Base-by-base conservation (phyloP, 2,329 filamentous ascomycete species). In the Leptographium wingfieldii region DNA sequence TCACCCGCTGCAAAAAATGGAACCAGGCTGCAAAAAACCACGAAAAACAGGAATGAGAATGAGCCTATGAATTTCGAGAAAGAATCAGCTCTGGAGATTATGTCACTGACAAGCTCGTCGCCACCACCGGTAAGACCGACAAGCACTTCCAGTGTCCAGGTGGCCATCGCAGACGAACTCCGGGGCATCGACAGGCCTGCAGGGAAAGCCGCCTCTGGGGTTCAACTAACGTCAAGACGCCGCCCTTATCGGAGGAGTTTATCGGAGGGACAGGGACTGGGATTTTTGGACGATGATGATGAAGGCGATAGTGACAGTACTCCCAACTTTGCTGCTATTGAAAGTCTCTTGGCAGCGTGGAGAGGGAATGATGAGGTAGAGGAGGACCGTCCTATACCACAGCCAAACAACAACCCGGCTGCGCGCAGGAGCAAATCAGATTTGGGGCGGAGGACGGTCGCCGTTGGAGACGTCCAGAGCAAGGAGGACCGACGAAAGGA, bases 401-500 rank as follows among this genome's bases (percentile, higher is more conserved):
- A 16, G 51, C 2, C 7, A 16, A 54, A 35, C 25, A 19, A 29
- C 51, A 54, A 29, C n/a, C 29, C 51, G 19, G 19, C 31, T 5
- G 31, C 10, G 27, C 51, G 31, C 5, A 19, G 35, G 35, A 14
- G 38, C 22, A 19, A 16, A 33, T 19, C 38, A 1, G 38, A n/a
- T 3, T 12, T 25, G 25, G 40, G 12, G 12, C 11, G 40, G 12
- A 55, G n/a, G 35, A 60, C 5, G 59, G 52, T 7, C 64, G 35
- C 33, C 63, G 51, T 62, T 16, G 62, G 64, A 7, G 62, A 54
- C 3, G 35, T 3, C 22, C 14, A 19, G 46, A 52, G 57, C 61
- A 63, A 57, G 56, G n/a, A 52, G 38, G 53, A 49, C 60, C 25
- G 63, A 59, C 4, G 29, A 64, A 35, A 73, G 67, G 63, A 60